Conservation (phyloP, 2,329 filamentous ascomycete species). For the Canariomyces notabilis region DNA sequence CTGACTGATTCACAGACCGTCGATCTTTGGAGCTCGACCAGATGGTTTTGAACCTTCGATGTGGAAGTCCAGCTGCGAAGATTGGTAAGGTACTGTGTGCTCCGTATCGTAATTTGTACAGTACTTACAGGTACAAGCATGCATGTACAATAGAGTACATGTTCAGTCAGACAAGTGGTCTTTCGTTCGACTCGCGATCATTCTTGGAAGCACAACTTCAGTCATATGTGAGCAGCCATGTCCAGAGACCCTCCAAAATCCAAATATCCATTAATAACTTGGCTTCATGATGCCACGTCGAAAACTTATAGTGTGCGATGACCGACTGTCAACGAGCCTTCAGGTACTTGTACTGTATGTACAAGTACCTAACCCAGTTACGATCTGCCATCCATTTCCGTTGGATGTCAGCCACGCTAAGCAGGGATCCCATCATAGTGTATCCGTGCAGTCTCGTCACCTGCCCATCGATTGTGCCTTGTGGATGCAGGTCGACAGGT, state of each 20-base stretch:
- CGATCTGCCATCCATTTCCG: neutral
- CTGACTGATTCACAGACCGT: no score
- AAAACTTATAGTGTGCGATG: conserved; percentile 15
- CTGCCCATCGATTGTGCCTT: conserved; percentile 19
- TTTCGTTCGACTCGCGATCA: no score
- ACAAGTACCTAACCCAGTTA: neutral
- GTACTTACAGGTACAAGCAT: no score
- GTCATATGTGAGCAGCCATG: conserved; percentile 11
- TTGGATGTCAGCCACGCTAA: neutral
- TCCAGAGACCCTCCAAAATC: neutral
- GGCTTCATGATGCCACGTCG: conserved; percentile 15
- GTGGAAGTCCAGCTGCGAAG: neutral
- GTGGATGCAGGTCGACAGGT: conserved; percentile 22
- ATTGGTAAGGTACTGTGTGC: no score
- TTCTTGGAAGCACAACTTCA: neutral
- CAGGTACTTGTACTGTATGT: no score
- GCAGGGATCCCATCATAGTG: conserved; percentile 1
- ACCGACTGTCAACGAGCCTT: no score
- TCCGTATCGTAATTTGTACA: no score
- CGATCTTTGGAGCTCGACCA: no score
- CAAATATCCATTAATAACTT: conserved; percentile 5
- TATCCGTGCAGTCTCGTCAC: conserved; percentile 14
- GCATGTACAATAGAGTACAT: no score
- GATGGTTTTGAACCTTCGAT: no score
- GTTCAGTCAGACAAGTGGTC: no score